phyloP scores from a whole-genome alignment of 1,284 basidiomycete genomes.

The Ganoderma multipileum region DNA sequence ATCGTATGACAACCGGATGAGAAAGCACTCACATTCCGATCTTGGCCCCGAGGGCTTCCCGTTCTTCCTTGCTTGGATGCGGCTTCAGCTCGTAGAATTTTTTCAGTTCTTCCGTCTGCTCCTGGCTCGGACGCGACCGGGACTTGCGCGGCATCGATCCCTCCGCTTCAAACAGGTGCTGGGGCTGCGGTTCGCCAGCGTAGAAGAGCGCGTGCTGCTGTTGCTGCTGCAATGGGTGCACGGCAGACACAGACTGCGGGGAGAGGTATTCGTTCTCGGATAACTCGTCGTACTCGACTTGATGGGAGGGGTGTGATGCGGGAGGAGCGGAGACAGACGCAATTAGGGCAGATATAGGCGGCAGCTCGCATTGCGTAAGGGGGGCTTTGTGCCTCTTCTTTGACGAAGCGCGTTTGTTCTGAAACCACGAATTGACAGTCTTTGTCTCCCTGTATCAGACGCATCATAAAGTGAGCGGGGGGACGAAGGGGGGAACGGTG shows the following conservation, averaged over 20 bases:
- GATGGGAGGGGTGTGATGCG: slow-evolving; percentile 35
- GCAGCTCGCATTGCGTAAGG: slow-evolving; percentile 42
- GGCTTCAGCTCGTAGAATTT: slow-evolving; percentile 65
- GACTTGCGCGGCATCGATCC: slow-evolving; percentile 55
- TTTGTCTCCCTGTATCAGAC: slow-evolving; percentile 69
- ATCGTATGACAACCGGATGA: slow-evolving; percentile 28
- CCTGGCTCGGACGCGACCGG: slow-evolving; percentile 65
- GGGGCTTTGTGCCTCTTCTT: slow-evolving; percentile 63
- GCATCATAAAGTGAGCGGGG: slow-evolving; percentile 25
- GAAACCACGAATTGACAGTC: slow-evolving; percentile 85
- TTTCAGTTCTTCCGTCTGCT: slow-evolving; percentile 71
- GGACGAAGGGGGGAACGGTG: slow-evolving; percentile 9
- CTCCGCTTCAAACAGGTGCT: slow-evolving; percentile 54
- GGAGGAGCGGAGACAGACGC: slow-evolving; percentile 46
- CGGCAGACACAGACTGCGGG: slow-evolving; percentile 18
- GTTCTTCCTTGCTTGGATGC: slow-evolving; percentile 71
- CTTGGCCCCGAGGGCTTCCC: slow-evolving; percentile 64
- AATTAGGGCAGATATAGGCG: slow-evolving; percentile 53
- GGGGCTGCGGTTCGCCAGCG: slow-evolving; percentile 52
- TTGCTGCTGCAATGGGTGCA: slow-evolving; percentile 31
- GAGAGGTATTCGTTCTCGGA: slow-evolving; percentile 42
- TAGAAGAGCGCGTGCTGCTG: slow-evolving; percentile 50
- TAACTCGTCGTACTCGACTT: slow-evolving; percentile 54
- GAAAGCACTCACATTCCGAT: slow-evolving; percentile 71
- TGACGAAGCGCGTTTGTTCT: slow-evolving; percentile 81